Evolutionary conservation across 352 stramenopile species (phyloP), one percentile per base, ranked within the genome.

Genomic region (Pythium rishiriense): DNA sequence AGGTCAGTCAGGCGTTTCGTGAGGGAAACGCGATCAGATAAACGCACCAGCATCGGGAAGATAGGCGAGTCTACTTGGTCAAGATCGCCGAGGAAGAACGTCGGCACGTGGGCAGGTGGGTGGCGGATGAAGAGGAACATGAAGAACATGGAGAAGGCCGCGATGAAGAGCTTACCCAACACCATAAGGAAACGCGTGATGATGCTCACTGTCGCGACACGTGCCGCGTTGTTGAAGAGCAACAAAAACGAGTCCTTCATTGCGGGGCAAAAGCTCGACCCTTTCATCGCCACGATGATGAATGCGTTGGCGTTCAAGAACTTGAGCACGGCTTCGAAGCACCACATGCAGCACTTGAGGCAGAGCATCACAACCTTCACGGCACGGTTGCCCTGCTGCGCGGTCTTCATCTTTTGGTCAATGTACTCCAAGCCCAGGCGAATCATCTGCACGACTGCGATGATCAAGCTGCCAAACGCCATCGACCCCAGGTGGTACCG

Each of bases 191-290:
- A 90, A 22, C 74, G 76, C 24, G 85, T 81, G 66, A 96, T 76
- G 69, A 94, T 81, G 58, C 78, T 90, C 54, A 96, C 86, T 7
- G 85, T 93, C 28, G 84, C 84, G 48, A 99, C 90, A 9, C 94
- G 86, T 48, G 85, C 79, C 25, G 97, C 89, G 79, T 99, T 99
- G 33, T 94, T 86, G 39, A 98, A 76, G 29, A 99, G 93, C 37
- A 99, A 79, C 60, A 95, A 94, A 74, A 99, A 99, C 42, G 95
- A 95, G 69, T 96, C 85, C 46, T 96, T 97, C 66, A 97, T 94
- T 29, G 90, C 87, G 35, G 81, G 88, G 67, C 87, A 96, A 68
- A 97, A 97, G 65, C 76, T 84, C 29, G 58, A 64, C 42, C 91
- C 90, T 72, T 91, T 96, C 79, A 97, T 96, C 17, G 88, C 88